Evolutionary conservation across 768 basidiomycete genomes (phyloP).

Genomic region (Candolleomyces efflorescens): DNA sequence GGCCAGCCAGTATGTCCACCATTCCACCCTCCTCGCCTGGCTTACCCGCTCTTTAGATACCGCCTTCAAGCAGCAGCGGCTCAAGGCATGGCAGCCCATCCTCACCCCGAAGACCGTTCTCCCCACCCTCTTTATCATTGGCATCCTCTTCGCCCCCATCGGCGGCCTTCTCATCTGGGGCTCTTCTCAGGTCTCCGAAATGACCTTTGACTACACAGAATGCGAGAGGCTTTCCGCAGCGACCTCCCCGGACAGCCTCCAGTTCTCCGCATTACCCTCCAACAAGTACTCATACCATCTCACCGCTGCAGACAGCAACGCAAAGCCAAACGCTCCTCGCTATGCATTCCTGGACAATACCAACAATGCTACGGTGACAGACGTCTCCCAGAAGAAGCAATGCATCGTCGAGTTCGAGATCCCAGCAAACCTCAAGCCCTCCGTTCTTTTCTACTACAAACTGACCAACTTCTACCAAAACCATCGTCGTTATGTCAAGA

Average conservation of each 20-base stretch:
- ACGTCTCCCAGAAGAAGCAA: slow-evolving; percentile 41
- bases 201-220: slow-evolving; percentile 92
- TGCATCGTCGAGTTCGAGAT: slow-evolving; percentile 84
- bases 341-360: slow-evolving; percentile 72
- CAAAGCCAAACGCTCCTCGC: slow-evolving; percentile 52
- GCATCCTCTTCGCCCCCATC: slow-evolving; percentile 92
- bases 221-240: slow-evolving; percentile 68
- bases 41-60: slow-evolving; percentile 58
- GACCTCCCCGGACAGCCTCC: slow-evolving; percentile 27
- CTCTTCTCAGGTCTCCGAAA: slow-evolving; percentile 74
- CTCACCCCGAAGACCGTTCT: slow-evolving; percentile 96
- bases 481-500: slow-evolving; percentile 96
- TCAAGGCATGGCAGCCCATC: slow-evolving; percentile 99
- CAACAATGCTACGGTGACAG: slow-evolving; percentile 39
- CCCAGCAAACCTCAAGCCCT: slow-evolving; percentile 65
- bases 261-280: slow-evolving; percentile 55
- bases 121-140: slow-evolving; percentile 93
- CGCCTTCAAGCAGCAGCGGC: slow-evolving; percentile 97
- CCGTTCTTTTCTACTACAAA: slow-evolving; percentile 95
- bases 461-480: slow-evolving; percentile 97
- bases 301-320: slow-evolving; percentile 48
- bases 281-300: slow-evolving; percentile 66
- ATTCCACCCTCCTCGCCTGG: slow-evolving; percentile 12
- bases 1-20: slow-evolving; percentile 63
- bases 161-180: slow-evolving; percentile 96